Evolutionary conservation across 495 filamentous ascomycete species (phyloP), one percentile per base, ranked within the genome.

Genomic region (Corynascus novoguineensis): DNA sequence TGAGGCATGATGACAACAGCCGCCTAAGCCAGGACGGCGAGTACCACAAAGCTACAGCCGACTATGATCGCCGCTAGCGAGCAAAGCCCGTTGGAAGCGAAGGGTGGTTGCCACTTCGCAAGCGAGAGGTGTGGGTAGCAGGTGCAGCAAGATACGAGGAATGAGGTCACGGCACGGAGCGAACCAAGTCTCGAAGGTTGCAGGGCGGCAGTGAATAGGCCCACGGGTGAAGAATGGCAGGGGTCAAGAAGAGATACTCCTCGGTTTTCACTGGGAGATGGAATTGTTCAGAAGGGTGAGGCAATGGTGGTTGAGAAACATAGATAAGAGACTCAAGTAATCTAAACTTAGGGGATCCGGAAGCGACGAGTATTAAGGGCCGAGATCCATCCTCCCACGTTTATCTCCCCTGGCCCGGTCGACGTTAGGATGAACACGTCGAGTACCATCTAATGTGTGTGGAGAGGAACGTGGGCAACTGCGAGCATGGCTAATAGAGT

Each of bases 1-100:
- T 55, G 59, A 50, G 66, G 38, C 60, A 68, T 69, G 65, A 56
- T 63, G 60, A 58, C 60, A 61, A 50, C 28, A 48, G 58, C 14
- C 14, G 32, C 29, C 22, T 12, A 25, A 29, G 17, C 34, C 31
- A 29, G 47, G 17, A 25, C 47, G 56, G 58, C n/a, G n/a, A n/a
- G n/a, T n/a, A n/a, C n/a, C n/a, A n/a, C 48, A 53, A 56, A 60
- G 58, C 61, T 37, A 57, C 53, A n/a, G 31, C 11, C 44, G 53
- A 55, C 37, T 58, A 48, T 31, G 34, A 54, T 58, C 50, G 50
- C 24, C 11, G 28, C 19, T 17, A 29, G 38, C 8, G 34, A 53
- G 31, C 44, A 28, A 51, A 29, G 41, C 49, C 37, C 51, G 49
- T 25, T 17, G 12, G 32, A n/a, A 17, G 22, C 21, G 22, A 40